phyloP scores from a whole-genome alignment of 495 filamentous ascomycete species.

The Penicillium bialowiezense region DNA sequence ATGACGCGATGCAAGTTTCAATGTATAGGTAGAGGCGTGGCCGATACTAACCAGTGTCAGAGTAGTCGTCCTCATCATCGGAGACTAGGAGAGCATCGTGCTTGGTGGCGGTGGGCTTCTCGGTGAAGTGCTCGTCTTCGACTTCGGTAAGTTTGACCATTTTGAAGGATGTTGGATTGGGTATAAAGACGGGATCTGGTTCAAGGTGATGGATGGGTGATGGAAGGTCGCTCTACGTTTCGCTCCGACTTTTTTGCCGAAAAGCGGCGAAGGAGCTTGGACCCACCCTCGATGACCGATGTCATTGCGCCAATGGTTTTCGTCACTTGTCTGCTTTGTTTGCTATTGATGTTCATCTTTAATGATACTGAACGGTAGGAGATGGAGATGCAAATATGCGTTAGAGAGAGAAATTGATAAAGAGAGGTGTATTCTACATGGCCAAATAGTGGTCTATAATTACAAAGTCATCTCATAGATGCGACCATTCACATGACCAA shows the following conservation, averaged over 20 bases:
- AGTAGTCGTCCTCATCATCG: conserved; percentile 87
- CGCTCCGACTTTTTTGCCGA: conserved; percentile 47
- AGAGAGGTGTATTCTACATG: conserved; percentile 23
- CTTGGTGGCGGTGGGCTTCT: conserved; percentile 63
- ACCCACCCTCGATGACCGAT: conserved; percentile 15
- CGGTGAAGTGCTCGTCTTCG: conserved; percentile 86
- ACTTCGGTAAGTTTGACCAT: conserved; percentile 98
- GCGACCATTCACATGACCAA: conserved; percentile 3
- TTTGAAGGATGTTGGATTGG: conserved; percentile 37
- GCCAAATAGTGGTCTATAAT: conserved; percentile 20
- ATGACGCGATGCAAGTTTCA: conserved; percentile 8
- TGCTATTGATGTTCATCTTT: neutral
- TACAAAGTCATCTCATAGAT: conserved; percentile 19
- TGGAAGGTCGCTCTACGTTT: conserved; percentile 27
- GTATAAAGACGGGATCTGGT: conserved; percentile 14
- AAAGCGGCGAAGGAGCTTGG: conserved; percentile 43
- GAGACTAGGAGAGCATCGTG: conserved; percentile 48
- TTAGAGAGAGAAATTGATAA: no score
- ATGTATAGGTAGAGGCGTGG: conserved; percentile 4
- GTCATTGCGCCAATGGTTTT: conserved; percentile 8
- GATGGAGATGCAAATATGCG: neutral
- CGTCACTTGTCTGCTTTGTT: no score
- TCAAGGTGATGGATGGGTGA: conserved; percentile 24
- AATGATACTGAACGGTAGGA: neutral
- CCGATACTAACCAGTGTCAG: conserved; percentile 71